These are phyloP conservation scores for Suillus subluteus DNA, from an alignment of 768 basidiomycete genomes.

Conservation along the genomic window DNA sequence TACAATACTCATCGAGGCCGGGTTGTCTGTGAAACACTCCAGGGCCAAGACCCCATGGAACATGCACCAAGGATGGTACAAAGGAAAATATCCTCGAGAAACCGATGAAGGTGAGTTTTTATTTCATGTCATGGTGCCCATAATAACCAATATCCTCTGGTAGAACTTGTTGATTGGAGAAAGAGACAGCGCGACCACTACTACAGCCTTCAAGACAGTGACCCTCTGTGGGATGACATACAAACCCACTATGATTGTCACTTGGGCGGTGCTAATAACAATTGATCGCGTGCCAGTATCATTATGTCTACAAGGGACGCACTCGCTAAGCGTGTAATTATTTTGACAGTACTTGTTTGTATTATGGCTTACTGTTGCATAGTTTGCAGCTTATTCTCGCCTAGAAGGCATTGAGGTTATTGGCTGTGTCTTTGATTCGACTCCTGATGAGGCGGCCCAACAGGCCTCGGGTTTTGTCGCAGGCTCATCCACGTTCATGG, in stretches of 20 bases:
- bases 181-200: no score
- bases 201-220: no score
- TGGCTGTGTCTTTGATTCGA: no score
- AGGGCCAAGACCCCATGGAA: constrained; percentile 7
- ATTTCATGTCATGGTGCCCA: background rate
- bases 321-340: background rate
- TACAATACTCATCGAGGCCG: constrained; percentile 1
- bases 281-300: background rate
- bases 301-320: background rate
- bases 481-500: no score
- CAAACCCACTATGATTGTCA: background rate
- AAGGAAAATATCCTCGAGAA: background rate
- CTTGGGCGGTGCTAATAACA: background rate
- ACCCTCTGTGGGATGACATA: no score
- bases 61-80: constrained; percentile 13
- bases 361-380: no score
- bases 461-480: no score
- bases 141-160: background rate
- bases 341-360: no score
- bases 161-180: background rate
- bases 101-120: background rate
- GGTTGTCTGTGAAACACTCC: constrained; percentile 5
- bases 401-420: no score
- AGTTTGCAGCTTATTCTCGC: no score
- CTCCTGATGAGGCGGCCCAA: no score